Evolutionary conservation across 768 basidiomycete genomes (phyloP).

Genomic region (Termitomyces sp.): DNA sequence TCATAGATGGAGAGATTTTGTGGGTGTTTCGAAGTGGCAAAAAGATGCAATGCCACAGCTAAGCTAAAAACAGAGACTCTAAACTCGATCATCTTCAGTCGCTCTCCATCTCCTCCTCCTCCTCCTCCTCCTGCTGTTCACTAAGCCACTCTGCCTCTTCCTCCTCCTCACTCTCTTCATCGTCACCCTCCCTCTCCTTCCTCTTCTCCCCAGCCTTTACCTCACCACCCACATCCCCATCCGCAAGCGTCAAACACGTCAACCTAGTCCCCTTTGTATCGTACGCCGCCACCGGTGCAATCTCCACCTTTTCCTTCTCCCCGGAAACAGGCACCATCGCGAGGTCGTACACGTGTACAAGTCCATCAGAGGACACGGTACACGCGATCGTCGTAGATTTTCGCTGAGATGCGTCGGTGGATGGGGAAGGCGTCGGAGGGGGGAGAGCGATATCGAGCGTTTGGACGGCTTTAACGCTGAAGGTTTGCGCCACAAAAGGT

Average conservation of each 20-base stretch:
- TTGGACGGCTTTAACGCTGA: constrained; percentile 79
- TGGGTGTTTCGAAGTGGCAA: no score
- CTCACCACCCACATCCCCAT: constrained; percentile 20
- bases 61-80: background rate
- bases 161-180: background rate
- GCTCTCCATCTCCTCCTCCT: constrained; percentile 9
- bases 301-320: constrained; percentile 18
- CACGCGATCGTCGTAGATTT: constrained; percentile 59
- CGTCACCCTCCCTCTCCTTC: constrained; percentile 24
- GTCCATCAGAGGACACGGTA: constrained; percentile 89
- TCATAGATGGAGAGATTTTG: background rate
- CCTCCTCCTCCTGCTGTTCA: constrained; percentile 7
- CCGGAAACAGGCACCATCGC: constrained; percentile 35
- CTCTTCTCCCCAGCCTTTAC: constrained; percentile 18
- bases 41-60: no score
- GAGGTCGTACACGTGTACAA: constrained; percentile 74
- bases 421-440: constrained; percentile 17
- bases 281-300: constrained; percentile 16
- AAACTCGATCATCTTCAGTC: constrained; percentile 6
- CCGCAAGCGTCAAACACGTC: constrained; percentile 28
- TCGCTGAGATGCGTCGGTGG: constrained; percentile 13
- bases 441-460: constrained; percentile 61
- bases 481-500: background rate
- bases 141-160: background rate
- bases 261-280: constrained; percentile 21